phyloP scores from a whole-genome alignment of 176 grass and related monocot genomes.

The Triticum urartu region DNA sequence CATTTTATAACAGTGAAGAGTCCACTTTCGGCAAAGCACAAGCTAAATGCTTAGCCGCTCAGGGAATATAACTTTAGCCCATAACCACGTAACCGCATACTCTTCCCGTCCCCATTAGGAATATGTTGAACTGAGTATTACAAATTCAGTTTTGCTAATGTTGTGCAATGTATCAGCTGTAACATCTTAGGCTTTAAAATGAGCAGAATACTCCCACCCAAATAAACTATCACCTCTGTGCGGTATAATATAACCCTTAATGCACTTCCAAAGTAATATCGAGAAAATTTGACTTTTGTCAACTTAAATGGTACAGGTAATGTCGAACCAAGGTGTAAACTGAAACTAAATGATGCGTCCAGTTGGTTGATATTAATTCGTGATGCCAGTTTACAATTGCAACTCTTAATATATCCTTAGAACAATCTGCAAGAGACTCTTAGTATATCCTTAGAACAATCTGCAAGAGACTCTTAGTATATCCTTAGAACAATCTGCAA shows the following conservation, averaged over 20 bases:
- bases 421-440: not conserved
- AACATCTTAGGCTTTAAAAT: not conserved
- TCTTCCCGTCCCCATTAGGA: not conserved
- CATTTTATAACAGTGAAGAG: conserved; percentile 14
- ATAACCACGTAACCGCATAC: not conserved
- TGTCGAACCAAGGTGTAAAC: not conserved
- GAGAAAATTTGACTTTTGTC: not conserved
- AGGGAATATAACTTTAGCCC: conserved; percentile 26
- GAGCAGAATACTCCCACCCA: not conserved
- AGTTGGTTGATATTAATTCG: not conserved
- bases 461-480: not conserved
- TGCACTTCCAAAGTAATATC: not conserved
- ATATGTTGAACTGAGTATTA: not conserved
- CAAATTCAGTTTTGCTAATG: not conserved
- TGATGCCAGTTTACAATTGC: not conserved
- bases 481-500: not conserved
- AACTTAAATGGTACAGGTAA: not conserved
- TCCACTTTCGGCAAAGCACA: not conserved
- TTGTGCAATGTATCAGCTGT: not conserved
- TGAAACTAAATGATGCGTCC: not conserved
- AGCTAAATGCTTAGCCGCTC: not conserved
- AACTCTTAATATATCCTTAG: not conserved
- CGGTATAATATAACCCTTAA: not conserved
- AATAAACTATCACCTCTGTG: not conserved
- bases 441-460: not conserved